phyloP scores from a whole-genome alignment of 2,329 filamentous ascomycete genomes.

The Cladosporium cucumerinum region DNA sequence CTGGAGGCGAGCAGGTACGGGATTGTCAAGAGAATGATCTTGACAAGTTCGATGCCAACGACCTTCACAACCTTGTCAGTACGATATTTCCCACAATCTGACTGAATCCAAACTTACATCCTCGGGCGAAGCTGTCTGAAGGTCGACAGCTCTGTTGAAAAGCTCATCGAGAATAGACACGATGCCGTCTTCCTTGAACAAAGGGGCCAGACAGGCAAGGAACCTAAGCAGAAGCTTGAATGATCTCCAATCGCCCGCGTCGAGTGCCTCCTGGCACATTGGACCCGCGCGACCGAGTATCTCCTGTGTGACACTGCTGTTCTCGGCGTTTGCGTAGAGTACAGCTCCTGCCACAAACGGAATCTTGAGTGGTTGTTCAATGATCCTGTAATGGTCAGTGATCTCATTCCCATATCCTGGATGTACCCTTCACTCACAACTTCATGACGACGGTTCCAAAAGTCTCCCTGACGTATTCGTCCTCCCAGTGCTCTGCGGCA shows the following conservation, averaged over 20 bases:
- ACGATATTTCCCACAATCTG: neutral
- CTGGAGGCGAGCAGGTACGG: slow-evolving; percentile 81
- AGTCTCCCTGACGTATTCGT: slow-evolving; percentile 68
- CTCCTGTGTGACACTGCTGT: slow-evolving; percentile 69
- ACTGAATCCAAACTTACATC: slow-evolving; percentile 61
- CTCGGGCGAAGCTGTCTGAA: slow-evolving; percentile 89
- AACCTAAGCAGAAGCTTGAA: slow-evolving; percentile 90
- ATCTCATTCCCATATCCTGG: neutral
- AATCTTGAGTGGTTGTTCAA: slow-evolving; percentile 97
- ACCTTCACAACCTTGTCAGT: slow-evolving; percentile 41
- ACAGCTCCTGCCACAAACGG: slow-evolving; percentile 86
- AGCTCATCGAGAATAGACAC: slow-evolving; percentile 83
- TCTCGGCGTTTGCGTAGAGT: slow-evolving; percentile 73
- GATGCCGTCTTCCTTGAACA: slow-evolving; percentile 79
- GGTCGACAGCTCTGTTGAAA: slow-evolving; percentile 85
- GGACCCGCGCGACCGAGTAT: slow-evolving; percentile 63
- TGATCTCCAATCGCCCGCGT: slow-evolving; percentile 76
- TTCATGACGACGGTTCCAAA: slow-evolving; percentile 74
- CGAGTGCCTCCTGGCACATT: slow-evolving; percentile 64
- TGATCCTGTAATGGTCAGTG: slow-evolving; percentile 45
- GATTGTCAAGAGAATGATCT: slow-evolving; percentile 91
- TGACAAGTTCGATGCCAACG: slow-evolving; percentile 79
- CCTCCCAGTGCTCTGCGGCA: slow-evolving; percentile 80
- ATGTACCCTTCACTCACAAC: slow-evolving; percentile 50
- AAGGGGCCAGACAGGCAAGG: slow-evolving; percentile 76